Conservation (phyloP, 2,329 filamentous ascomycete species). For the Exophiala xenobiotica region DNA sequence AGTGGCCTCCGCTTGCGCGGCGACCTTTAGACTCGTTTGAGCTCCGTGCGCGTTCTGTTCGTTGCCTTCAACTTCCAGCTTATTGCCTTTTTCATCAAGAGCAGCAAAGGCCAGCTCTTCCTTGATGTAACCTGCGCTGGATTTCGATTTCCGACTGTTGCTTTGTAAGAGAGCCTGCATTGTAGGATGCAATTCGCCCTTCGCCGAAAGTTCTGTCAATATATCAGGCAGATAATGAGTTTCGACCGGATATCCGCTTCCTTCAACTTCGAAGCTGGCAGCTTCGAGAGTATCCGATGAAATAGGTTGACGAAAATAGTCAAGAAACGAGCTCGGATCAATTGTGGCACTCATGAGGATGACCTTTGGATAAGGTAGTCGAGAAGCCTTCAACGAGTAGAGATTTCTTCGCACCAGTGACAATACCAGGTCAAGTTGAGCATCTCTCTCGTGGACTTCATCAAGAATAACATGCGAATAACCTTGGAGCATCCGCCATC, state of each 20-base stretch:
- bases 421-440: constrained; percentile 92
- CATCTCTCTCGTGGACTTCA: constrained; percentile 92
- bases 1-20: constrained; percentile 31
- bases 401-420: constrained; percentile 86
- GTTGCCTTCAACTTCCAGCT: background rate
- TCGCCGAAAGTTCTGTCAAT: constrained; percentile 16
- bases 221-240: constrained; percentile 89
- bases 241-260: constrained; percentile 85
- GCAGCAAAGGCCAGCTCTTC: constrained; percentile 15
- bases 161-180: constrained; percentile 13
- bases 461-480: constrained; percentile 68
- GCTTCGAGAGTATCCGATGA: constrained; percentile 7
- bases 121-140: constrained; percentile 15
- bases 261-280: constrained; percentile 83
- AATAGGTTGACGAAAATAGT: constrained; percentile 63
- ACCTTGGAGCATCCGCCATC: constrained; percentile 86
- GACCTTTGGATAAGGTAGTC: constrained; percentile 73
- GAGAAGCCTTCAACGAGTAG: constrained; percentile 51
- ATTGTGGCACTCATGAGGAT: constrained; percentile 97
- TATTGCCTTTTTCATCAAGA: background rate
- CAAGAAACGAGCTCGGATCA: constrained; percentile 85
- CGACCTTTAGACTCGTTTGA: no score
- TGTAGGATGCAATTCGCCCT: constrained; percentile 1
- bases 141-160: background rate
- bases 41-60: background rate